Evolutionary conservation across 495 filamentous ascomycete species (phyloP).

Genomic region (Cladorrhinum samala): DNA sequence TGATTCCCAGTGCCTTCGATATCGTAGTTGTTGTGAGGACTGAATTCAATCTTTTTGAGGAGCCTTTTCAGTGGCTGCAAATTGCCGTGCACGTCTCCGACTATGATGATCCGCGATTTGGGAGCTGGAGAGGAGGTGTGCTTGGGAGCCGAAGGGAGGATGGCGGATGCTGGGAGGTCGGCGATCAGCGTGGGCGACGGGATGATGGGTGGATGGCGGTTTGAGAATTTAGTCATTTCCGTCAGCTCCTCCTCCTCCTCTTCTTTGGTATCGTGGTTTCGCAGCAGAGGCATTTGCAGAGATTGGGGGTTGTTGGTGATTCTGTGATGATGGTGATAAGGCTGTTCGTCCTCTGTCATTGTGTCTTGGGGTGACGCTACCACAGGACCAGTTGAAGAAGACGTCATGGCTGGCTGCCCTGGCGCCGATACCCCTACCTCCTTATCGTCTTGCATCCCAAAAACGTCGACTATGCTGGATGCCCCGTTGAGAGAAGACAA

Average conservation of each 20-base stretch:
- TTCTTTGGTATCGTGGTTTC: background rate
- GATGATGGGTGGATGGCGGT: conserved; percentile 26
- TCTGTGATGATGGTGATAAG: background rate
- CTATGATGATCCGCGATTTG: conserved; percentile 52
- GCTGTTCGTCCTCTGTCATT: too few relatives aligned
- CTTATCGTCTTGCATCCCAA: background rate
- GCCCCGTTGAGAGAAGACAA: background rate
- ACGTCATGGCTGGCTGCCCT: conserved; percentile 1
- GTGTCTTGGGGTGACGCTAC: too few relatives aligned
- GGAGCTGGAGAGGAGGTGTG: background rate
- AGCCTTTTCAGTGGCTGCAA: conserved; percentile 58
- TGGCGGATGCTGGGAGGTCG: conserved; percentile 30
- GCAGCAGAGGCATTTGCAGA: background rate
- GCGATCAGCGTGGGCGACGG: conserved; percentile 25
- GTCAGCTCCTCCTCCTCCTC: background rate
- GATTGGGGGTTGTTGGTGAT: background rate
- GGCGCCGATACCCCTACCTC: background rate
- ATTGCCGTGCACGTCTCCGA: conserved; percentile 92
- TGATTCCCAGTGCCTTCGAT: background rate
- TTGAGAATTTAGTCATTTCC: conserved; percentile 10
- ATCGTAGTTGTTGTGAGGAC: conserved; percentile 20
- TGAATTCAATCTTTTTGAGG: conserved; percentile 61
- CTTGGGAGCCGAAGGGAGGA: conserved; percentile 29
- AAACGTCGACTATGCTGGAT: background rate
- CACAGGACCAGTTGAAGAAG: too few relatives aligned